These are phyloP conservation scores for Pyrenula massariospora DNA, from an alignment of 495 filamentous ascomycete species.

Conservation along the genomic window DNA sequence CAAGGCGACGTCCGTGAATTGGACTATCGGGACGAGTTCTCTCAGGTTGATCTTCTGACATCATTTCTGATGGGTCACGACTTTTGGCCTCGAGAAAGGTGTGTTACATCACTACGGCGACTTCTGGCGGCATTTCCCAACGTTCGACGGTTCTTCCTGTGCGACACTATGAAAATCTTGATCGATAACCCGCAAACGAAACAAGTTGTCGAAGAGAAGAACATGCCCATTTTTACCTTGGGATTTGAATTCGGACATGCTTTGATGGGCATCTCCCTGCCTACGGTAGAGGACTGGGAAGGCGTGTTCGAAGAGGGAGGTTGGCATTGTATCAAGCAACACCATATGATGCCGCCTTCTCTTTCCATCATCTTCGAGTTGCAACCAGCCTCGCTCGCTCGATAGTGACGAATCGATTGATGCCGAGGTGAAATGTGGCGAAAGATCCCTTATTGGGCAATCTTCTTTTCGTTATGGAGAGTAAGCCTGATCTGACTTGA, in stretches of 20 bases:
- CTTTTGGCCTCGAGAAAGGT: neutral
- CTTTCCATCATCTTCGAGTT: neutral
- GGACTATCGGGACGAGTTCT: neutral
- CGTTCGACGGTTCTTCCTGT: neutral
- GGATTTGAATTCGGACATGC: neutral
- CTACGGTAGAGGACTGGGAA: neutral
- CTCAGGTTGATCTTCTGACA: neutral
- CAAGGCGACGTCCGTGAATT: neutral
- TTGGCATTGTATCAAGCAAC: neutral
- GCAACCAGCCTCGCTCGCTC: neutral
- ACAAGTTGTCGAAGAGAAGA: neutral
- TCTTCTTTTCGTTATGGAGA: too few species aligned
- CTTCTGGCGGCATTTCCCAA: neutral
- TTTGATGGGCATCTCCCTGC: neutral
- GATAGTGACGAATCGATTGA: too few species aligned
- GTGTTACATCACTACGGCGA: neutral
- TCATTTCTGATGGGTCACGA: neutral
- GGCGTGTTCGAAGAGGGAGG: neutral
- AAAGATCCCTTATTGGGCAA: too few species aligned
- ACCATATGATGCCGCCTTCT: neutral
- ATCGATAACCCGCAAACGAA: neutral
- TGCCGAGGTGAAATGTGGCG: too few species aligned
- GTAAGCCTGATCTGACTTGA: too few species aligned
- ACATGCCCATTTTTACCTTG: neutral
- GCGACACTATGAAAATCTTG: neutral